Evolutionary conservation across 768 basidiomycete genomes (phyloP).

Genomic region (Punctularia strigosozonata): DNA sequence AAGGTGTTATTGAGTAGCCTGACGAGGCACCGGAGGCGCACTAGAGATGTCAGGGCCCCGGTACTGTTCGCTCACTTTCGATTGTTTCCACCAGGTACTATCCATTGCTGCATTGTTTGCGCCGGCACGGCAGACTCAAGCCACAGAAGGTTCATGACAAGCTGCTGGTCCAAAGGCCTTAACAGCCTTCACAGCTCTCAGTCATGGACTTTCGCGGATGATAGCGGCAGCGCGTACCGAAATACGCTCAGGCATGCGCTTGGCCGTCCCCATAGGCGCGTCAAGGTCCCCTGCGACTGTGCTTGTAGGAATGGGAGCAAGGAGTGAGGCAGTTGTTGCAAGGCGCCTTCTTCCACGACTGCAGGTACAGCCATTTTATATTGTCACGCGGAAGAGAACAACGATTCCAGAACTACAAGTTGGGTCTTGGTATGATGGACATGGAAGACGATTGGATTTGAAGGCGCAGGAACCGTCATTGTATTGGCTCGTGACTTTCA

Average conservation of each 20-base stretch:
- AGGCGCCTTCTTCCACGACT: too few relatives aligned
- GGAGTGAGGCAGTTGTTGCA: slow-evolving; percentile 35
- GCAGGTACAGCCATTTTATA: too few relatives aligned
- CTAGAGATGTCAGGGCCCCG: slow-evolving; percentile 2
- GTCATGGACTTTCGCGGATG: neutral
- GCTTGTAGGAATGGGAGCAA: slow-evolving; percentile 71
- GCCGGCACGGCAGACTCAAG: slow-evolving; percentile 60
- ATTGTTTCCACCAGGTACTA: slow-evolving; percentile 60
- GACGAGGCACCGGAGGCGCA: too few relatives aligned
- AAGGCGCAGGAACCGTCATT: too few relatives aligned
- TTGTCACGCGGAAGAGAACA: too few relatives aligned
- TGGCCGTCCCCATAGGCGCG: slow-evolving; percentile 72
- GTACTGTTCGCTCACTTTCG: slow-evolving; percentile 26
- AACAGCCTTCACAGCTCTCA: slow-evolving; percentile 40
- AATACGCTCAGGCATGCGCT: slow-evolving; percentile 88
- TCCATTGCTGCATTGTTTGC: slow-evolving; percentile 68
- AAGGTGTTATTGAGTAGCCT: neutral
- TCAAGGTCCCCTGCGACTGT: slow-evolving; percentile 68
- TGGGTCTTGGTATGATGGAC: too few relatives aligned
- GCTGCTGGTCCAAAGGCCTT: slow-evolving; percentile 67
- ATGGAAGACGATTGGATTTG: too few relatives aligned
- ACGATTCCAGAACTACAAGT: too few relatives aligned
- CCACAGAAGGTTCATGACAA: slow-evolving; percentile 85
- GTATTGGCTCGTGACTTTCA: too few relatives aligned
- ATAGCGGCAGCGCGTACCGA: slow-evolving; percentile 35